Base-by-base conservation (phyloP, 2,329 filamentous ascomycete genomes). In the Nannizziopsis barbatae region DNA sequence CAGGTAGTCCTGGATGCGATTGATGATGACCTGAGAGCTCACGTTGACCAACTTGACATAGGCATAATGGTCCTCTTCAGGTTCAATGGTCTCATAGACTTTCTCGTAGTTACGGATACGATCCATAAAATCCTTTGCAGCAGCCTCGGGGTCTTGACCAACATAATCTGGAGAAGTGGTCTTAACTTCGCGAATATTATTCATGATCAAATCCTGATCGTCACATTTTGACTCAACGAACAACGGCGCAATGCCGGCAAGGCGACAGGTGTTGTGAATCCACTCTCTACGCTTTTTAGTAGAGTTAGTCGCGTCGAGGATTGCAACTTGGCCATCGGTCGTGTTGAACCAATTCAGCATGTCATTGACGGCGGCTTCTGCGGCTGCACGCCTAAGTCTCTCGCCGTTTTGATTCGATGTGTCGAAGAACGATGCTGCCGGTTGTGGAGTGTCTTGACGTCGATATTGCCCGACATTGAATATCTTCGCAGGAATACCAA, bases 391-490 rank as follows among this genome's bases (percentile, higher is more conserved):
- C 45, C 92, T 83, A 68, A 88, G 82, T 47, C 85, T 82, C 70
- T 98, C 92, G 55, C 92, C 92, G 65, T 95, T 89, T 37, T 78
- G 71, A 65, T 98, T 98, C 61, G 80, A 79, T 45, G 79, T 88
- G 65, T 95, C 90, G 71, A 98, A 98, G 73, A 98, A 98, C 60
- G 89, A 86, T 57, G 92, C 92, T 2, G 82, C 81, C 12, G 92
- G 92, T 57, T 93, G 89, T 14, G 92, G 88, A 5, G 87, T 93
- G 57, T 85, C 84, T 60, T 83, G 81, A 56, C 92, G 87, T 57
- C 92, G 86, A 66, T 98, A 98, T 62, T 83, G 89, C 64, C 92
- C 92, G 56, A 98, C 92, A 58, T 98, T 98, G 79, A 98, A 98
- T 55, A 88, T 90, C 65, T 88, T 83, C 51, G 92, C 85, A 35